These are phyloP conservation scores for Lithocarpus polystachyus DNA, from an alignment of 306 rosid genomes.

Conservation along the genomic window DNA sequence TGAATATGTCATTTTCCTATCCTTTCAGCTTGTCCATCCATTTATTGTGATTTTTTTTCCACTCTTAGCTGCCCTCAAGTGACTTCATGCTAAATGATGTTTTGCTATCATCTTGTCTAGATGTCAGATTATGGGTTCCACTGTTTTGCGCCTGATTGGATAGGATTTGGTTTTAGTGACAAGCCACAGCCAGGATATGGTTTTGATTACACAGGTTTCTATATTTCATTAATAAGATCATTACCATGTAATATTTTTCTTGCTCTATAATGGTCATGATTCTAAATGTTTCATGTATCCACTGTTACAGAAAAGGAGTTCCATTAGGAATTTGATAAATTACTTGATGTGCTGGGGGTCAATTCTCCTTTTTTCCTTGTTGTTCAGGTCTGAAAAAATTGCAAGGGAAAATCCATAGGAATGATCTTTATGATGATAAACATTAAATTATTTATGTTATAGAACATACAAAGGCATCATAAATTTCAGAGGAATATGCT, in stretches of 20 bases:
- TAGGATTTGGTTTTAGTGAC: conserved; percentile 98
- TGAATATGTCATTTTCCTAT: neutral
- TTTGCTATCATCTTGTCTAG: conserved; percentile 40
- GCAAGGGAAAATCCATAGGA: conserved; percentile 7
- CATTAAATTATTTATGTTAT: neutral
- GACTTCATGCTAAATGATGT: neutral
- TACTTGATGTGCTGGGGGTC: conserved; percentile 56
- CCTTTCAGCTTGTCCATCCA: neutral
- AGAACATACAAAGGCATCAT: neutral
- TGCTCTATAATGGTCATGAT: conserved; percentile 10
- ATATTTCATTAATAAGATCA: neutral
- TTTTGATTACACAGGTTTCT: conserved; percentile 77
- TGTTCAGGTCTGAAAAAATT: conserved; percentile 66
- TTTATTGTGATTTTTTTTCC: neutral
- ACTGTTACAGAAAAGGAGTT: conserved; percentile 71
- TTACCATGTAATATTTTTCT: conserved; percentile 3
- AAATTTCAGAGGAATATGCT: neutral
- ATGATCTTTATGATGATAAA: conserved; percentile 1
- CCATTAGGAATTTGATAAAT: conserved; percentile 76
- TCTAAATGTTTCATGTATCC: conserved; percentile 15
- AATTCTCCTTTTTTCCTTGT: conserved; percentile 72
- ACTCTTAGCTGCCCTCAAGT: neutral
- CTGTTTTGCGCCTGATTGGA: conserved; percentile 98
- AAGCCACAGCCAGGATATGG: conserved; percentile 96
- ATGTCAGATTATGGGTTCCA: conserved; percentile 76